Base-by-base conservation (phyloP, 1,284 basidiomycete species). In the Wallemia hederae region DNA sequence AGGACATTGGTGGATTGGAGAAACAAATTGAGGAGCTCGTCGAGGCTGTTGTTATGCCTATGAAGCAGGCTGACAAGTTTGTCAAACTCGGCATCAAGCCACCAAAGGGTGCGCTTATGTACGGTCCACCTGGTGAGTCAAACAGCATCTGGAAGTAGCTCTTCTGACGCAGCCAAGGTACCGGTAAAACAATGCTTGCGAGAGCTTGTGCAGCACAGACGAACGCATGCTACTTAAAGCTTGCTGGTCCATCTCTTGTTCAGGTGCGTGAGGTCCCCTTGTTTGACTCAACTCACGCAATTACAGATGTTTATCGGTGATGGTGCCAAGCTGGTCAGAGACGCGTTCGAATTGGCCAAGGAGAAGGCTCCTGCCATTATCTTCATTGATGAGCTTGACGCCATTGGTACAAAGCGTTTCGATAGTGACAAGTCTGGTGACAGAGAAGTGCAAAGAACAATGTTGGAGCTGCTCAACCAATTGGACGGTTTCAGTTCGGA, bases 341-440 rank as follows among this genome's bases (percentile, higher is more conserved):
- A 99, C 68, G 75, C 97, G 49, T 99, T 99, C 78, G 80, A 90
- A 62, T 84, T 96, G 2, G 94, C 94, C 9, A 91, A 96, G 72
- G 91, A 97, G 69, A 85, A 97, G 68, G 87, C 91, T 14, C 92
- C 94, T 2, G 92, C 90, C 60, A 98, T 99, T 64, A 88, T 99
- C 34, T 99, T 99, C 72, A 98, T 99, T 70, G 94, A 99, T 70
- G 94, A 99, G 71, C 87, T 99, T 63, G 94, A 99, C 69, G 94
- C 94, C 28, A 81, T 99, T 67, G 94, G 94, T 68, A 98, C 92
- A 2, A 99, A 99, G 74, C 84, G 92, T 77, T 94, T 98, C 70
- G 94, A 98, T 66, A 92, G 88, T 34, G 92, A 91, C 63, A 96
- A 91, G 27, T 88, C 89, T 57, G 94, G 94, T 64, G 92, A 99